These are phyloP conservation scores for Bimuria novae-zelandiae DNA, from an alignment of 2,329 filamentous ascomycete genomes.

Conservation along the genomic window DNA sequence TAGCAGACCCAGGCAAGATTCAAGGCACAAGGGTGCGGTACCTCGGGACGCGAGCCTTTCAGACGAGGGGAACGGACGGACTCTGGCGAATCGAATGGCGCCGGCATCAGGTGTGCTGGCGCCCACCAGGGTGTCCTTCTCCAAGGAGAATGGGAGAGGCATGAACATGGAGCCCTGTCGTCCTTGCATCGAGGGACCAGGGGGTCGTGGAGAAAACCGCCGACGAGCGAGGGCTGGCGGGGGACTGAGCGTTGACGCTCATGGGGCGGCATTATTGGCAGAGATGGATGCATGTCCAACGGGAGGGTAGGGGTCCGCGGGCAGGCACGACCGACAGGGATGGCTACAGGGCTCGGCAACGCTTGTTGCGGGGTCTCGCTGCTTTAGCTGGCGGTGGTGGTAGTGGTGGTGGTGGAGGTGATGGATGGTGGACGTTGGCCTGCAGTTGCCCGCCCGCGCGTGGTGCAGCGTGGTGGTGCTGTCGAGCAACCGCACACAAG, in stretches of 20 bases:
- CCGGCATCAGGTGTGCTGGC: slow-evolving; percentile 44
- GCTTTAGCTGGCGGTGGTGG: slow-evolving; percentile 19
- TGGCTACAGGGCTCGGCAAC: slow-evolving; percentile 48
- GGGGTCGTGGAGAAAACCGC: slow-evolving; percentile 46
- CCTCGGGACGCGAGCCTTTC: slow-evolving; percentile 47
- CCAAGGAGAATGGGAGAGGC: slow-evolving; percentile 42
- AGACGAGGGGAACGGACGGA: slow-evolving; percentile 36
- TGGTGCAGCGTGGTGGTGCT: slow-evolving; percentile 31
- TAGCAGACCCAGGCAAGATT: slow-evolving; percentile 37
- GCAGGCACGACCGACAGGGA: slow-evolving; percentile 35
- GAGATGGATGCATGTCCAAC: slow-evolving; percentile 41
- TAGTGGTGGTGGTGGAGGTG: not conserved
- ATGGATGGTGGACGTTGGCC: slow-evolving; percentile 15
- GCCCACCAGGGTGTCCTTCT: slow-evolving; percentile 39
- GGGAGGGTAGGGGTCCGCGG: slow-evolving; percentile 42
- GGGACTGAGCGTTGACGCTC: slow-evolving; percentile 40
- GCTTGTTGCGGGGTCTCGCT: slow-evolving; percentile 49
- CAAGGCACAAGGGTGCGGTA: slow-evolving; percentile 46
- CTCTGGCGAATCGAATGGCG: slow-evolving; percentile 43
- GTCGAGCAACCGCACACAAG: slow-evolving; percentile 28
- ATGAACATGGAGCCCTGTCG: slow-evolving; percentile 42
- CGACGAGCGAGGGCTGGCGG: slow-evolving; percentile 47
- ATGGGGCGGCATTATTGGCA: slow-evolving; percentile 44
- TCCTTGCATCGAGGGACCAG: slow-evolving; percentile 38
- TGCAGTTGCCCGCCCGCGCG: slow-evolving; percentile 28